Base-by-base conservation (phyloP, 1,284 basidiomycete genomes). In the Ceratobasidium sp. region DNA sequence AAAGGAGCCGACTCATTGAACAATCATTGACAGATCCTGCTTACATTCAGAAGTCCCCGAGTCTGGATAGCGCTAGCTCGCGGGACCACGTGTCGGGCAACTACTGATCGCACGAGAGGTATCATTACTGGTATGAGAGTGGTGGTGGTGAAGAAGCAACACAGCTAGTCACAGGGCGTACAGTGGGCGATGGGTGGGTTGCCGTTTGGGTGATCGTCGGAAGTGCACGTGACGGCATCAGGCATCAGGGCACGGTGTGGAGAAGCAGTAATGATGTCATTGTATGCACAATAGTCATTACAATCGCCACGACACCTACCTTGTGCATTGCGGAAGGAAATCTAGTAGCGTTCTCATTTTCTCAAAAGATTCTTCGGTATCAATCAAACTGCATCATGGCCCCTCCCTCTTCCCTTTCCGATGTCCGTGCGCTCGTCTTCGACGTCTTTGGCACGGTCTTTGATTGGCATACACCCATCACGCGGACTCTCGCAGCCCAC, bases 401-500 rank as follows among this genome's bases (percentile, higher is more conserved):
- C n/a, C n/a, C n/a, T 2, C 17, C 46, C 20, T 52, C 66, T 26
- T 59, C 61, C 1, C 50, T 75, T 23, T 17, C 62, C 15, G 44
- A 46, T 20, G 50, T 75, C 23, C 33, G 44, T 0, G 73, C 73
- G 17, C 50, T 75, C 1, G 73, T 75, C 1, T 75, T 75, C 23
- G 73, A 75, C 20, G 73, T 75, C 20, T 75, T 75, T 62, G 73
- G 73, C 20, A 75, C 73, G 1, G 73, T 75, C 38, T 75, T 65
- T 6, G 81, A 84, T 65, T 84, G 83, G 81, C 80, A 82, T 44
- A 80, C 74, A 0, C 71, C 80, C 33, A 67, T 82, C n/a, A 62
- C 64, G 13, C 42, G 69, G 42, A 73, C 77, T 50, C 73, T 80
- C 3, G 62, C 61, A 28, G 62, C 62, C 2, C 73, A 75, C 40